Evolutionary conservation across 2,329 filamentous ascomycete species (phyloP), one percentile per base, ranked within the genome.

Genomic region (Scopulariopsis brevicaulis): DNA sequence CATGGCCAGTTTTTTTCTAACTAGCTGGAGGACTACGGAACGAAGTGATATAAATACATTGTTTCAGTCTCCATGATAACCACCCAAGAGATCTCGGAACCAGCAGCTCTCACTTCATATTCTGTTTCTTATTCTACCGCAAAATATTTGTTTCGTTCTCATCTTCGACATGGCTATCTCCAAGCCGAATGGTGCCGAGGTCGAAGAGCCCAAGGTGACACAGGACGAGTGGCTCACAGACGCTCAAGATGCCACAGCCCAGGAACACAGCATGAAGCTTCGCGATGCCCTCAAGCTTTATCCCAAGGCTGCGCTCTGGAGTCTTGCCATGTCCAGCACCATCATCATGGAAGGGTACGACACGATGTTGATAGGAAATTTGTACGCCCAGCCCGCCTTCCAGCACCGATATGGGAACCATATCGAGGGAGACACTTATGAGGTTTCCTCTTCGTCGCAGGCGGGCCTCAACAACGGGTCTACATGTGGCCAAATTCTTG

Each of bases 381-480:
- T 72, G 56, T 70, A 65, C 56, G 69, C 63, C 20, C 68, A 68
- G 62, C 67, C 52, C 20, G 67, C 25, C 63, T 69, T 60, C 60
- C 61, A 56, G 12, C 63, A 53, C 59, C 64, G 50, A 34, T 73
- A 68, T 56, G 70, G 70, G 4, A 54, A 60, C 1, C 58, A 57
- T 2, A 25, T 37, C 1, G 25, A 58, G 6, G 50, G 55, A 1
- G 59, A 69, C 10, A 62, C 64, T 4, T 73, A 74, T 55, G 65
- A 73, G 59, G 64, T 77, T 34, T 65, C 69, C 4, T 70, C 71
- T 0, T 61, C 69, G 18, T 77, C 75, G 75, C 74, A 77, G 62
- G 68, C 72, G 8, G 73, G 69, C 4, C 62, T 77, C 1, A 66
- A 65, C 15, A 74, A 73, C 43, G 74, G 69, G 5, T 68, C 69